These are phyloP conservation scores for Colletotrichum ledebouriae DNA, from an alignment of 2,329 filamentous ascomycete species.

Conservation along the genomic window DNA sequence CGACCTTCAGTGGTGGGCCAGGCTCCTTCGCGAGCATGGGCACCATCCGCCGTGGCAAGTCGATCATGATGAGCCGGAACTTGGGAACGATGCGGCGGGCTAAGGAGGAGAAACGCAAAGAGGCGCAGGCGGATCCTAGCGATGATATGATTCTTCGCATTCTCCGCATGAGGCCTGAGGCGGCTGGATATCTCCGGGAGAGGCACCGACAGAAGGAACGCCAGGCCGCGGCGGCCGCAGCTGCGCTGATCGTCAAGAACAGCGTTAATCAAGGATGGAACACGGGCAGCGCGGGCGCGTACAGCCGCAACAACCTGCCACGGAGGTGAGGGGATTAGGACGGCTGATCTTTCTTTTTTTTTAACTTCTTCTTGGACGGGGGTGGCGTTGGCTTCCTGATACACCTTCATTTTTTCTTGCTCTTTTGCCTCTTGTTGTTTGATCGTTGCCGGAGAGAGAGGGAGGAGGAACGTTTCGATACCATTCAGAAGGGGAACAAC, in stretches of 20 bases:
- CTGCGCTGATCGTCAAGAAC: conserved; percentile 94
- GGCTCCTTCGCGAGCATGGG: conserved; percentile 74
- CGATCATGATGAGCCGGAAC: conserved; percentile 94
- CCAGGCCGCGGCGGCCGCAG: conserved; percentile 88
- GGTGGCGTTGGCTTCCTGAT: conserved; percentile 22
- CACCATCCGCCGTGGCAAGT: conserved; percentile 76
- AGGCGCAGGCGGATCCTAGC: conserved; percentile 94
- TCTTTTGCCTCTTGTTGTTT: conserved; percentile 17
- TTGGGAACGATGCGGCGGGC: conserved; percentile 95
- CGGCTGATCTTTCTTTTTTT: neutral
- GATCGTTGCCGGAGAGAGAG: conserved; percentile 10
- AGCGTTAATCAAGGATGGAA: conserved; percentile 77
- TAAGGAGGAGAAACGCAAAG: conserved; percentile 95
- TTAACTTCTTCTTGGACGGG: conserved; percentile 1
- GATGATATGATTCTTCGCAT: conserved; percentile 99
- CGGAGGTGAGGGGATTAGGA: conserved; percentile 55
- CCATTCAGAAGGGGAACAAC: conserved; percentile 31
- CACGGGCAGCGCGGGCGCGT: conserved; percentile 57
- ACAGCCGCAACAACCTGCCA: conserved; percentile 62
- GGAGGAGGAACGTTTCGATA: conserved; percentile 30
- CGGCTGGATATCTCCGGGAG: conserved; percentile 87
- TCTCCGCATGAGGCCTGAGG: conserved; percentile 93
- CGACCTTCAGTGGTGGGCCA: conserved; percentile 64
- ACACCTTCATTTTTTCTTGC: conserved; percentile 3
- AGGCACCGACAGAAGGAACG: conserved; percentile 94